phyloP scores from a whole-genome alignment of 225 moss, liverwort and hornwort genomes.

The Pseudisothecium myosuroides region DNA sequence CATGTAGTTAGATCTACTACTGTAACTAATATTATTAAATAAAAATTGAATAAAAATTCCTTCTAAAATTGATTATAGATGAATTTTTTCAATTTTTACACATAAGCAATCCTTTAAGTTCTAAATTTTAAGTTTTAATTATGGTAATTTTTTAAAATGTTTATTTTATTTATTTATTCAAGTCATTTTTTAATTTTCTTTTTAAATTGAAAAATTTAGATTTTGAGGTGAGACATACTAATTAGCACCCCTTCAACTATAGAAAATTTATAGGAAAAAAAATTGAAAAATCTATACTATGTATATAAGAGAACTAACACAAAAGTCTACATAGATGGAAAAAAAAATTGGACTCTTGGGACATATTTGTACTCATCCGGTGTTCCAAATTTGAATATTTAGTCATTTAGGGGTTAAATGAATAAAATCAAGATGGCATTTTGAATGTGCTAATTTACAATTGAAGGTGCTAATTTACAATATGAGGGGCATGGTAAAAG shows the following conservation, averaged over 20 bases:
- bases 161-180: background rate
- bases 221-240: background rate
- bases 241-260: background rate
- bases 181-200: background rate
- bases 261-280: too few species aligned
- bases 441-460: too few species aligned
- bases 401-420: background rate
- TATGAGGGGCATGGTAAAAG: background rate
- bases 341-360: fast-evolving
- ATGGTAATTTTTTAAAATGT: fast-evolving
- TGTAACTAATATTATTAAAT: background rate
- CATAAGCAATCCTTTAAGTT: background rate
- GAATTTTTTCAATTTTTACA: too few species aligned
- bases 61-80: background rate
- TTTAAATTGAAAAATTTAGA: background rate
- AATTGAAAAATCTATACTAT: background rate
- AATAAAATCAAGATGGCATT: background rate
- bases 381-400: background rate
- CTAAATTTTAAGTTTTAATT: background rate
- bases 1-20: fast-evolving
- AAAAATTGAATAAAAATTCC: background rate
- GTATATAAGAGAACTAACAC: background rate
- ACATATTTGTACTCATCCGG: fast-evolving
- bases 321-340: background rate
- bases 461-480: background rate